Conservation (phyloP, 129 eudicot species). For the Artemisia annua region DNA sequence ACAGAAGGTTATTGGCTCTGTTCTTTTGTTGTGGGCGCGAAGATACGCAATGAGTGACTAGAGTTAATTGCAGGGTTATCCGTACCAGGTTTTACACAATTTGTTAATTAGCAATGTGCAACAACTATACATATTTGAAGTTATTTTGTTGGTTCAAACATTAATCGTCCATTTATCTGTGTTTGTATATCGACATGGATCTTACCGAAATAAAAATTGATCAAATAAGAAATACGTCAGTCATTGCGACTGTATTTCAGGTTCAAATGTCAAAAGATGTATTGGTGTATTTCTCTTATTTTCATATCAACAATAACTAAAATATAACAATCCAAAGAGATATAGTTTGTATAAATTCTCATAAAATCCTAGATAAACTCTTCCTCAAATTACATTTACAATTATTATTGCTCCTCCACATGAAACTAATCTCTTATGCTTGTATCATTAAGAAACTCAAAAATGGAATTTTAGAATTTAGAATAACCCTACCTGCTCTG, state of each 20-base stretch:
- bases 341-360: constrained; percentile 3
- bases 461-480: constrained; percentile 2
- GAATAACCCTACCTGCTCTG: neutral
- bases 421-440: constrained; percentile 22
- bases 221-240: neutral
- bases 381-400: constrained; percentile 35
- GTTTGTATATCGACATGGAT: neutral
- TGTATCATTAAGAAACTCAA: constrained; percentile 11
- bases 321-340: neutral
- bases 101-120: neutral
- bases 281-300: too few relatives aligned
- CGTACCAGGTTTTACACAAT: neutral
- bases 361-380: constrained; percentile 19
- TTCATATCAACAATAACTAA: neutral
- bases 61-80: too few relatives aligned
- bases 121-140: neutral
- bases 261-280: too few relatives aligned
- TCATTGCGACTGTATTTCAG: too few relatives aligned
- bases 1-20: constrained; percentile 10
- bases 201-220: neutral
- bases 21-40: neutral
- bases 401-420: constrained; percentile 23
- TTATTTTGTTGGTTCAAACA: too few relatives aligned
- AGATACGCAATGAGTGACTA: neutral
- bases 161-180: neutral